These are phyloP conservation scores for Aureobasidium sp. DNA, from an alignment of 2,329 filamentous ascomycete genomes.

Conservation along the genomic window DNA sequence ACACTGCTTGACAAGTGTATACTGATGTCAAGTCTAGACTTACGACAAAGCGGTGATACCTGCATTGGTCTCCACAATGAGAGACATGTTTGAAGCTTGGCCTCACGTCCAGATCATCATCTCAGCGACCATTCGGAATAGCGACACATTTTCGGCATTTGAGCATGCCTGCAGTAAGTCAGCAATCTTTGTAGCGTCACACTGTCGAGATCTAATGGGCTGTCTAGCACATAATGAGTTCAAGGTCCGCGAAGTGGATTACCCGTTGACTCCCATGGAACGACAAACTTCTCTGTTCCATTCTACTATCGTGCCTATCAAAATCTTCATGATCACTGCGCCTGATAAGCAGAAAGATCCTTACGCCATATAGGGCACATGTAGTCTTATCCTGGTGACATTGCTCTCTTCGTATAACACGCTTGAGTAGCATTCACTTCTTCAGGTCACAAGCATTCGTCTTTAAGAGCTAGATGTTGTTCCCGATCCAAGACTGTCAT, in stretches of 20 bases:
- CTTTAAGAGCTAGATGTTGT: too few species aligned
- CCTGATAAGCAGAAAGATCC: slow-evolving; percentile 16
- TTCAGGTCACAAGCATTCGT: too few species aligned
- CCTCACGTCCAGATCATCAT: slow-evolving; percentile 56
- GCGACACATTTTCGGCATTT: slow-evolving; percentile 61
- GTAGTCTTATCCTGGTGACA: background rate
- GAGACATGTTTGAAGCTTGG: slow-evolving; percentile 53
- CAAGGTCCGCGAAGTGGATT: slow-evolving; percentile 26
- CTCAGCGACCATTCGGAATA: slow-evolving; percentile 64
- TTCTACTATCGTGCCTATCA: slow-evolving; percentile 29
- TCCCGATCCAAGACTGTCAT: too few species aligned
- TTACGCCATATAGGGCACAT: background rate
- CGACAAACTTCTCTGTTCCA: slow-evolving; percentile 32
- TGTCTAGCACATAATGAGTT: slow-evolving; percentile 28
- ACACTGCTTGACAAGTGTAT: background rate
- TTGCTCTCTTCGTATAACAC: too few species aligned
- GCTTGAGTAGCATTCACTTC: too few species aligned
- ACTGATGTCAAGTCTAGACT: slow-evolving; percentile 40
- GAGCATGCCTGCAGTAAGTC: slow-evolving; percentile 48
- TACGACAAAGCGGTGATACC: slow-evolving; percentile 62
- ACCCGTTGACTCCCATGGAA: slow-evolving; percentile 26
- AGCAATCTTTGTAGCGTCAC: too few species aligned
- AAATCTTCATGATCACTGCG: slow-evolving; percentile 25
- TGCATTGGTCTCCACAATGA: slow-evolving; percentile 57
- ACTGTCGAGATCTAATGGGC: too few species aligned